Conservation (phyloP, 495 filamentous ascomycete species). For the Melanomma pulvis-pyrius region DNA sequence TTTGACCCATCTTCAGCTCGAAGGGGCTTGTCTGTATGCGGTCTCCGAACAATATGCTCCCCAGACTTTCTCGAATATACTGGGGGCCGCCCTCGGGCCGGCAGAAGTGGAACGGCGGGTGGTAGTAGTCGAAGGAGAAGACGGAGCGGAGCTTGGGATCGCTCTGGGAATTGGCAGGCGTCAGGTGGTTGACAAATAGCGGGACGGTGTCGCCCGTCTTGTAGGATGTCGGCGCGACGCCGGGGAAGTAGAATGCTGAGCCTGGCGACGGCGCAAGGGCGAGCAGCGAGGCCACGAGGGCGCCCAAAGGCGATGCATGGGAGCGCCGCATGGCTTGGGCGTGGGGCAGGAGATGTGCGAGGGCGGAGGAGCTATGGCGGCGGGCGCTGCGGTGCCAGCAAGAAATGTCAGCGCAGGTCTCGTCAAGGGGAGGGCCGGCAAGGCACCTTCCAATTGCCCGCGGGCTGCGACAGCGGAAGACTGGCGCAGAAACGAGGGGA, state of each 20-base stretch:
- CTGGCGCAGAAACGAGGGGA: not conserved
- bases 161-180: slow-evolving; percentile 71
- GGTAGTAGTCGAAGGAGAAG: slow-evolving; percentile 94
- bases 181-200: slow-evolving; percentile 88
- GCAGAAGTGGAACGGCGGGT: slow-evolving; percentile 84
- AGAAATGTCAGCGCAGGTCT: slow-evolving; percentile 16
- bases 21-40: slow-evolving; percentile 91
- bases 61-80: slow-evolving; percentile 81
- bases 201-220: slow-evolving; percentile 74
- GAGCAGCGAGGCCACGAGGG: slow-evolving; percentile 33
- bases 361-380: not conserved
- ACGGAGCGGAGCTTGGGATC: slow-evolving; percentile 86
- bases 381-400: not conserved
- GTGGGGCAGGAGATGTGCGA: not conserved
- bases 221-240: slow-evolving; percentile 94
- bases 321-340: slow-evolving; percentile 34
- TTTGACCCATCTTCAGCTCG: slow-evolving; percentile 77
- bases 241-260: slow-evolving; percentile 90
- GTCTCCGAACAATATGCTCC: slow-evolving; percentile 95
- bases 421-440: not conserved
- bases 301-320: slow-evolving; percentile 19
- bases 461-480: not conserved
- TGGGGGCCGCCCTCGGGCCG: slow-evolving; percentile 71
- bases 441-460: slow-evolving; percentile 18
- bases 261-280: slow-evolving; percentile 53